Percentiles rank a stretch among this genome's conserved stretches.
phyloP scores from a whole-genome alignment of 345 rosid genomes.

The Euphorbia pulcherrima region DNA sequence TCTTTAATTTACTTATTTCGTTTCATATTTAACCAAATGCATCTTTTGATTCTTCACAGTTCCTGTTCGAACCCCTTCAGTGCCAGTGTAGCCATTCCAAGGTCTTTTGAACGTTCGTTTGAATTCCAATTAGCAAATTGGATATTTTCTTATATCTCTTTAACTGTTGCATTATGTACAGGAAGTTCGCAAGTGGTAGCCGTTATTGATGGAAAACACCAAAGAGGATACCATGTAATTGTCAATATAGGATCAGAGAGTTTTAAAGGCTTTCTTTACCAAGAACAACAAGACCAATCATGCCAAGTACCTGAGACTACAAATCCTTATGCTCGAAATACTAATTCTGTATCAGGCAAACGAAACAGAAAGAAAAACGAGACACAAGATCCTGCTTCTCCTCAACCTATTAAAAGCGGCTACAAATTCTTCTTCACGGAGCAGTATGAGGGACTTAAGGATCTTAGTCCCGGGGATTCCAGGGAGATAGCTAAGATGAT shows the following conservation, averaged over 20 bases:
- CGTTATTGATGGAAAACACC: slow-evolving; percentile 87
- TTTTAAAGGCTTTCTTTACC: slow-evolving; percentile 81
- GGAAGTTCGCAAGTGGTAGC: slow-evolving; percentile 59
- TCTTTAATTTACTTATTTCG: slow-evolving; percentile 1
- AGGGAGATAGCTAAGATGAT: slow-evolving; percentile 92
- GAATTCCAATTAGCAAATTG: neutral
- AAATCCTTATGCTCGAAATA: slow-evolving; percentile 23
- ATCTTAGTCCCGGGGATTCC: slow-evolving; percentile 88
- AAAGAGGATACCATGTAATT: slow-evolving; percentile 82
- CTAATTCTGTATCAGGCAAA: slow-evolving; percentile 29
- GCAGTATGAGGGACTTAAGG: slow-evolving; percentile 88
- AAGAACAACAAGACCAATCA: slow-evolving; percentile 38
- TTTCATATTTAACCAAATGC: neutral
- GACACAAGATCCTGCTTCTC: slow-evolving; percentile 94
- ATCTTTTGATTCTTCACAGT: slow-evolving; percentile 50
- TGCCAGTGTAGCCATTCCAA: too few relatives aligned
- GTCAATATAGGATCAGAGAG: slow-evolving; percentile 69
- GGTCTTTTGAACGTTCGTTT: neutral
- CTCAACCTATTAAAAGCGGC: slow-evolving; percentile 89
- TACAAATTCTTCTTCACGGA: slow-evolving; percentile 95
- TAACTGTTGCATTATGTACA: slow-evolving; percentile 25
- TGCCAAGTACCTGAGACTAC: slow-evolving; percentile 33
- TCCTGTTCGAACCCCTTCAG: too few relatives aligned
- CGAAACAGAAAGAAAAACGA: slow-evolving; percentile 86
- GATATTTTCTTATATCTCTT: neutral